Base-by-base conservation (phyloP, 805 yeast species). In the Starmerella geochares region DNA sequence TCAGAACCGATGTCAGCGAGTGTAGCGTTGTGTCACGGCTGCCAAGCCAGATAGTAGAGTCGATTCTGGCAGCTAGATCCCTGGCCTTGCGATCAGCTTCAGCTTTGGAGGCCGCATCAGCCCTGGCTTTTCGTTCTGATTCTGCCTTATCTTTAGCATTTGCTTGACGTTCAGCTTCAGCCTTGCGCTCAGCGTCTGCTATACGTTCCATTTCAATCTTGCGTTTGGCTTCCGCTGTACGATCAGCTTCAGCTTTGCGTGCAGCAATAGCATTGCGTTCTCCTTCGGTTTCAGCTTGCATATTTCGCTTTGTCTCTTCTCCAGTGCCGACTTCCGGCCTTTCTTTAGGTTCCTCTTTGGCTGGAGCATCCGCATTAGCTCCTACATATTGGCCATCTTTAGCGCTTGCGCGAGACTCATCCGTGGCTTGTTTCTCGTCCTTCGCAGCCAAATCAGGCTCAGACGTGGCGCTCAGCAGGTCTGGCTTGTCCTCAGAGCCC, bases 141-240 rank as follows among this genome's bases (percentile, higher is more conserved):
- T 42, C 47, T 6, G 44, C 49, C 23, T 47, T 19, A 2, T 31
- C 47, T 29, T 49, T 25, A 7, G 42, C 31, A 19, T 32, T 41
- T n/a, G 33, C 32, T 16, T 4, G 4, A 23, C 20, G 16, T 16
- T 38, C 31, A 5, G 28, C 29, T 24, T 23, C 23, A 17, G 23
- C 29, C 29, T 27, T 8, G 29, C 11, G 8, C 29, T 27, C 29
- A 27, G 29, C 42, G 7, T 24, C 42, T 23, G 23, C 38, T 33
- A 13, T 7, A 16, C 16, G n/a, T 31, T 11, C 10, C 29, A 2
- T 16, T 31, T 31, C 35, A 31, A 8, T 2, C n/a, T 31, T 8
- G 6, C 17, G 13, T 8, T 14, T 31, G 4, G 35, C 35, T n/a
- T 31, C 28, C 11, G 28, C 11, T 25, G 28, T 31, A 14, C 16